Evolutionary conservation across 768 basidiomycete species (phyloP).

Genomic region (Phanerochaete carnosa): DNA sequence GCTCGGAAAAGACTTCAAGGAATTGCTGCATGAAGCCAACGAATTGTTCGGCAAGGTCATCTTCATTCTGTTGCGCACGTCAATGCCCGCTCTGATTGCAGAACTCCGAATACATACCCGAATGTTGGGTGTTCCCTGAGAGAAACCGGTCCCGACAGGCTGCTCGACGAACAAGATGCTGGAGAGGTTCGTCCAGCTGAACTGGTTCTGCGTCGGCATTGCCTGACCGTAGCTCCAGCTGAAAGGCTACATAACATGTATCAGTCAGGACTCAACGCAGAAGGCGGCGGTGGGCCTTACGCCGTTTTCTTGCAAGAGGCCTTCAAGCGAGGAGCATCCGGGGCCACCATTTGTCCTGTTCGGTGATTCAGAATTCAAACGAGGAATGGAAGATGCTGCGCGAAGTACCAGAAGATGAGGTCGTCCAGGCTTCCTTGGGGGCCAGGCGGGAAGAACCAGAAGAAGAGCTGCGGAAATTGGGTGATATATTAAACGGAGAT

Average conservation of each 20-base stretch:
- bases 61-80: constrained; percentile 37
- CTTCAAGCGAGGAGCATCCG: constrained; percentile 73
- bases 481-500: neutral
- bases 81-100: neutral
- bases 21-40: constrained; percentile 73
- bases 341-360: constrained; percentile 78
- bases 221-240: constrained; percentile 64
- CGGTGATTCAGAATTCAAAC: neutral
- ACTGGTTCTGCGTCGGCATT: constrained; percentile 57
- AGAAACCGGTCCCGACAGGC: constrained; percentile 77
- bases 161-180: constrained; percentile 76
- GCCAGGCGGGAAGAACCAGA: constrained; percentile 84
- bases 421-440: constrained; percentile 70
- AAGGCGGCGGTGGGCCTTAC: constrained; percentile 33
- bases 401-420: constrained; percentile 65
- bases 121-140: constrained; percentile 64
- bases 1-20: constrained; percentile 66
- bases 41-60: constrained; percentile 53
- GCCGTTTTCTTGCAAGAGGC: constrained; percentile 71
- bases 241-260: constrained; percentile 47
- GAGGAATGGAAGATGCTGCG: constrained; percentile 7
- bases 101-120: constrained; percentile 19
- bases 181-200: constrained; percentile 79
- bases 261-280: neutral
- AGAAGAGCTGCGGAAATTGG: constrained; percentile 54